phyloP scores from a whole-genome alignment of 2,329 filamentous ascomycete genomes.

The Microsporum canis region DNA sequence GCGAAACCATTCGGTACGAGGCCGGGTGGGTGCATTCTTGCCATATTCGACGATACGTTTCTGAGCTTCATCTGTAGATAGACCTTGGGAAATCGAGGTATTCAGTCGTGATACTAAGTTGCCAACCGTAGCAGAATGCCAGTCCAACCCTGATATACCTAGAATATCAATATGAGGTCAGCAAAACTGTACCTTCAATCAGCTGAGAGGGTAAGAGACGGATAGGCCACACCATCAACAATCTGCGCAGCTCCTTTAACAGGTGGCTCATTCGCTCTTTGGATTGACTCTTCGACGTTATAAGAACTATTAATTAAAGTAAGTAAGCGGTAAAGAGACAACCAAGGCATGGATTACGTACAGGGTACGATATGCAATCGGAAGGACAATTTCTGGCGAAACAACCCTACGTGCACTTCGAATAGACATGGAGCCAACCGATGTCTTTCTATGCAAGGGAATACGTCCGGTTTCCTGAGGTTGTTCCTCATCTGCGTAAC shows the following conservation, averaged over 20 bases:
- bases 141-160: conserved; percentile 53
- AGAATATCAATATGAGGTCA: conserved; percentile 1
- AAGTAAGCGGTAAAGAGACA: background rate
- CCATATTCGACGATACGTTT: conserved; percentile 50
- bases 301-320: conserved; percentile 9
- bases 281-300: conserved; percentile 12
- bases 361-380: conserved; percentile 14
- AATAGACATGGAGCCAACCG: conserved; percentile 12
- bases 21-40: conserved; percentile 54
- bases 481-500: conserved; percentile 10
- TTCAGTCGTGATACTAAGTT: conserved; percentile 51
- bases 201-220: background rate
- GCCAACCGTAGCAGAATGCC: conserved; percentile 50
- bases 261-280: background rate
- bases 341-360: background rate
- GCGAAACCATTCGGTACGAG: conserved; percentile 48
- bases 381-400: conserved; percentile 11
- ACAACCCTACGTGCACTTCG: conserved; percentile 11
- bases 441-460: conserved; percentile 7
- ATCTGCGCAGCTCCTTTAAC: conserved; percentile 1
- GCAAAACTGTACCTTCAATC: background rate
- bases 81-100: conserved; percentile 46
- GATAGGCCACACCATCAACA: background rate
- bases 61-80: conserved; percentile 48
- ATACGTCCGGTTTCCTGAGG: conserved; percentile 5